A percentile compares a stretch with the other conserved stretches of the same genome.
Evolutionary conservation across 805 yeast species (phyloP).

Genomic region (Novakomyces olei): DNA sequence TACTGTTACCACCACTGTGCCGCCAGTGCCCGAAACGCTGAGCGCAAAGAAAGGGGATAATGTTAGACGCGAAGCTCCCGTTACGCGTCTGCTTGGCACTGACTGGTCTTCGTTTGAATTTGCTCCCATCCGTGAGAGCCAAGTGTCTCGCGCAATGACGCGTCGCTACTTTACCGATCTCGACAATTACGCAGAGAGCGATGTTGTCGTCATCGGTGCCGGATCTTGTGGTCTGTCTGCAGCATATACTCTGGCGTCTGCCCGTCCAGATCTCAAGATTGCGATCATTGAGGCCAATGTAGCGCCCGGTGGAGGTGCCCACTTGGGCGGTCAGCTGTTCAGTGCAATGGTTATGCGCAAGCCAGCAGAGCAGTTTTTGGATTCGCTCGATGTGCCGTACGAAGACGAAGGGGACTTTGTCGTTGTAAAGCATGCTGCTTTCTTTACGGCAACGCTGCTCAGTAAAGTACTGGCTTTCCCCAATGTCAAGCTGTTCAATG

Average conservation of each 20-base stretch:
- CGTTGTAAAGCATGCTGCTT: conserved; percentile 61
- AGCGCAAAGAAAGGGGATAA: too few species aligned
- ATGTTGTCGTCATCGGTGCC: conserved; percentile 55
- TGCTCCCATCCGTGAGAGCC: conserved; percentile 54
- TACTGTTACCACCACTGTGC: too few species aligned
- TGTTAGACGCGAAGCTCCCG: too few species aligned
- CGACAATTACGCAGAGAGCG: conserved; percentile 54
- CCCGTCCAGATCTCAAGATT: conserved; percentile 53
- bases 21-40: too few species aligned
- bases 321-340: conserved; percentile 57
- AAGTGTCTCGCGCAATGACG: conserved; percentile 66
- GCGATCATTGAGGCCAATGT: conserved; percentile 55
- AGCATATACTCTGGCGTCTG: conserved; percentile 49
- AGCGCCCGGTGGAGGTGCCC: conserved; percentile 64
- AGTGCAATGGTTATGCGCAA: conserved; percentile 62
- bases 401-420: conserved; percentile 67
- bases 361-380: conserved; percentile 50
- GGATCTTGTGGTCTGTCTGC: conserved; percentile 60
- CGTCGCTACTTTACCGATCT: conserved; percentile 47
- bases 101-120: too few species aligned
- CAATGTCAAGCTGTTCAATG: conserved; percentile 55
- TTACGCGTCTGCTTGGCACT: too few species aligned
- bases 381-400: conserved; percentile 39
- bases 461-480: conserved; percentile 50
- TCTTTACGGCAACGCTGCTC: conserved; percentile 47